Conservation (phyloP, 345 rosid species). For the Hypericum perforatum region DNA sequence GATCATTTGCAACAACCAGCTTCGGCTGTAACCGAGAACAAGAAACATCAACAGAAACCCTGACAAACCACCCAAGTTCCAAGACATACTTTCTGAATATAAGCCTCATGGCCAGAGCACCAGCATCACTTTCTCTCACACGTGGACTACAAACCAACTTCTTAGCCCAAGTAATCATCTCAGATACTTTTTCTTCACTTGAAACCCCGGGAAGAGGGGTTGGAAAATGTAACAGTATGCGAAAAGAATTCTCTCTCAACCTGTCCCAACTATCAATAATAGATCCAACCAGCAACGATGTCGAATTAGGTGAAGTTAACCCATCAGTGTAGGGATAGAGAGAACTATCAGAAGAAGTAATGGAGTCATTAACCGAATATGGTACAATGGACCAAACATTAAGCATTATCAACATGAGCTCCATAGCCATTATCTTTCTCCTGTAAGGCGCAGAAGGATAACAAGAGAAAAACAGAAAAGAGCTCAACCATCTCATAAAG, state of each 20-base stretch:
- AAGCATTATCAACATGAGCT: constrained; percentile 69
- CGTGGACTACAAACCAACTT: constrained; percentile 86
- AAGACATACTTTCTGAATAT: constrained; percentile 79
- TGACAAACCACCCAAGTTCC: constrained; percentile 73
- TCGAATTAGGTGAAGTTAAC: constrained; percentile 61
- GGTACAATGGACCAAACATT: constrained; percentile 67
- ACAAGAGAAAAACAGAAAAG: constrained; percentile 75
- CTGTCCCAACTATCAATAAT: constrained; percentile 97
- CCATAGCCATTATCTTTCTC: constrained; percentile 95
- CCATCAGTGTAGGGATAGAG: constrained; percentile 57
- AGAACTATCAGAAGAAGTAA: constrained; percentile 33
- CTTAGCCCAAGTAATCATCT: constrained; percentile 70
- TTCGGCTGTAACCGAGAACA: constrained; percentile 35
- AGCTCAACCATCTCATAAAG: constrained; percentile 85
- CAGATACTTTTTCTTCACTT: constrained; percentile 54
- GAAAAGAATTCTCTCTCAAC: constrained; percentile 81
- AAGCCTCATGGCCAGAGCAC: constrained; percentile 72
- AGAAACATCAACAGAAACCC: constrained; percentile 41
- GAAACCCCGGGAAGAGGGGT: constrained; percentile 90
- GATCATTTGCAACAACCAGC: constrained; percentile 23
- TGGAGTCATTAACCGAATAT: constrained; percentile 32
- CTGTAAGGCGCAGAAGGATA: constrained; percentile 92
- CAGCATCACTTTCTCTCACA: constrained; percentile 98
- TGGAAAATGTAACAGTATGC: constrained; percentile 75
- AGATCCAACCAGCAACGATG: constrained; percentile 73